Evolutionary conservation across 164 flowering plant genomes (phyloP), one percentile per base, ranked within the genome.

Genomic region (Stephania yunnanensis): DNA sequence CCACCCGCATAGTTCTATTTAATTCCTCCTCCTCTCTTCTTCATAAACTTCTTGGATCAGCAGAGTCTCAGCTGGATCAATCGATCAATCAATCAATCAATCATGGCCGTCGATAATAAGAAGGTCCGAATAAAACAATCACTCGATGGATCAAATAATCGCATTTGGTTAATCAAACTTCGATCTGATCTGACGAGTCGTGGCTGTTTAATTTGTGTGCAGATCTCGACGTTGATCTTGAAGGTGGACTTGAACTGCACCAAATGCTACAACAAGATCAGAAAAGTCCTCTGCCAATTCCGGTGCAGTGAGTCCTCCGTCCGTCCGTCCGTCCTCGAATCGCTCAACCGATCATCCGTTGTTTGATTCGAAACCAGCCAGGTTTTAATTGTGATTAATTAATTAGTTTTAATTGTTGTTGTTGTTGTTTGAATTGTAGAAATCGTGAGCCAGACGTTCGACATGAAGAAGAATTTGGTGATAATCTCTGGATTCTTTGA

Each of bases 391-490:
- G 25, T 25, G 55, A 11, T 69, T 10, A 4, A 20, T 44, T 1
- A 44, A 50, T 13, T 74, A 10, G 48, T 22, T 67, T 75, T 20
- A 46, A 3, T 58, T 76, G 22, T 58, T 58, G 36, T 68, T 31
- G 1, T 22, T 68, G 11, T 11, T 30, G 50, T 6, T 36, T 2
- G 25, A 30, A 48, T 42, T 48, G 30, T 58, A 76, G 93, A 88
- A 87, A 89, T 92, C 15, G 83, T 84, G 71, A 86, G 87, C 84
- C 91, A 88, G 80, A 10, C 74, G 1, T 88, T 68, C 74, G 89
- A 89, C 58, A 86, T 85, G 75, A 87, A 91, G 82, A 19, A 74
- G 0, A 84, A 87, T 79, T 84, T 73, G 1, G 91, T 89, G 76
- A 84, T 69, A 0, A 63, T 76, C 52, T 45, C 70, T 2, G 78